These are phyloP conservation scores for Hypholoma fasciculare DNA, from an alignment of 768 basidiomycete genomes.

Conservation along the genomic window DNA sequence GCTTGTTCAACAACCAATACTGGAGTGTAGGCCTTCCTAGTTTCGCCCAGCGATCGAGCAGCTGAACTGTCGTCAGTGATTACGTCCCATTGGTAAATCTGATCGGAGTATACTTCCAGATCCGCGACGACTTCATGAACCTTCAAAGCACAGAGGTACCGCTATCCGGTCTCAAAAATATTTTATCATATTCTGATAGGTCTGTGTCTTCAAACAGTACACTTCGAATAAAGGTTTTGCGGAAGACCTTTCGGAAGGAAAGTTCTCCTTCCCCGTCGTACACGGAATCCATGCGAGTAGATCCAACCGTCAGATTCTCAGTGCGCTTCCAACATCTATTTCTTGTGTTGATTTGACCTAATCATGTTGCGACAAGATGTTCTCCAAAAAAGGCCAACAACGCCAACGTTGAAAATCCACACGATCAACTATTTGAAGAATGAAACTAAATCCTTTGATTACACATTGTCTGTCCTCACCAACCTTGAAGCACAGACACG, in stretches of 20 bases:
- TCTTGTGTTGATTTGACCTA: not conserved
- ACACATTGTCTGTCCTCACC: conserved; percentile 71
- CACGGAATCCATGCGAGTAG: conserved; percentile 83
- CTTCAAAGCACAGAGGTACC: conserved; percentile 81
- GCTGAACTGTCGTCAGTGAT: conserved; percentile 48
- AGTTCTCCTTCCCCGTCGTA: conserved; percentile 95
- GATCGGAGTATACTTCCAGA: conserved; percentile 94
- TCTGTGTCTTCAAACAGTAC: conserved; percentile 51
- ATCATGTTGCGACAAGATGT: conserved; percentile 55
- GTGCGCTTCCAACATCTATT: conserved; percentile 45
- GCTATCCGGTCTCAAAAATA: not conserved
- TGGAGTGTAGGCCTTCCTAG: conserved; percentile 45
- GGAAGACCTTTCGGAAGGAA: conserved; percentile 94
- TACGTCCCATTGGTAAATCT: conserved; percentile 93
- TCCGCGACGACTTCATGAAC: conserved; percentile 98
- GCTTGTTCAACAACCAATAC: conserved; percentile 69
- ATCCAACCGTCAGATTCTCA: conserved; percentile 79
- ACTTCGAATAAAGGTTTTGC: conserved; percentile 83
- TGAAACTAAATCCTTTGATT: conserved; percentile 83
- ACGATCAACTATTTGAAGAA: conserved; percentile 77
- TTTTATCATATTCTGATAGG: not conserved
- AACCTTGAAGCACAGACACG: conserved; percentile 68
- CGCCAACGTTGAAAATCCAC: conserved; percentile 78
- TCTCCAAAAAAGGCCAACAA: conserved; percentile 84
- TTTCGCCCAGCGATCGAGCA: not conserved